A percentile compares a stretch with the other conserved stretches of the same genome.
phyloP scores from a whole-genome alignment of 108 stramenopile genomes.

The Stephanodiscus triporus region DNA sequence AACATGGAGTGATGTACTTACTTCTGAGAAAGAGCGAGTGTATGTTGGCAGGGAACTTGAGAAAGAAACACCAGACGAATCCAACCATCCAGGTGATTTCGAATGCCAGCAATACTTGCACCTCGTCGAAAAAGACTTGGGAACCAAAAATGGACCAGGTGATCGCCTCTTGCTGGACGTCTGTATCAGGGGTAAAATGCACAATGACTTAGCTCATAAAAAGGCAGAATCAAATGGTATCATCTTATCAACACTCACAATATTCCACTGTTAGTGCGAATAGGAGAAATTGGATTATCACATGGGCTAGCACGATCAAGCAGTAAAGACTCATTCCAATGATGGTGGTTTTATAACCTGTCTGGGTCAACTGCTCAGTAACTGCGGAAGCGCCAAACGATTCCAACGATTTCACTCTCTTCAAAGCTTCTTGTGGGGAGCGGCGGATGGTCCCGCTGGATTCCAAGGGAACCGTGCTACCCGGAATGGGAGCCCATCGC shows the following conservation, averaged over 20 bases:
- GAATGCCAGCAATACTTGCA: conserved; percentile 63
- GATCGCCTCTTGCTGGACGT: conserved; percentile 32
- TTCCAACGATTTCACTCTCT: not conserved
- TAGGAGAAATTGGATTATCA: conserved; percentile 41
- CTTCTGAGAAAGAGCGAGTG: not conserved
- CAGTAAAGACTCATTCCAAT: conserved; percentile 54
- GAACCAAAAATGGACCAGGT: conserved; percentile 15
- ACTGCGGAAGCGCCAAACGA: too few species aligned
- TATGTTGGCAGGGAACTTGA: conserved; percentile 45
- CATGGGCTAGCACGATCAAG: conserved; percentile 38
- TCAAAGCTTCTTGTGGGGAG: not conserved
- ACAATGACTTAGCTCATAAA: not conserved
- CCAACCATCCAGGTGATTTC: conserved; percentile 61
- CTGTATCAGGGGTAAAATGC: not conserved
- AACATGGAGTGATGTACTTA: not conserved
- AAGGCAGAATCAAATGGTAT: not conserved
- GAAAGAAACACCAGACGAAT: conserved; percentile 52
- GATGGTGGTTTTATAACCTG: conserved; percentile 55
- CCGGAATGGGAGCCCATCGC: conserved; percentile 42
- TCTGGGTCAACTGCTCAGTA: conserved; percentile 45
- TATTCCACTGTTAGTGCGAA: conserved; percentile 46
- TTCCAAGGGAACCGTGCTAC: conserved; percentile 35
- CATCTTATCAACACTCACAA: conserved; percentile 22
- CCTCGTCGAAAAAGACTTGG: conserved; percentile 41
- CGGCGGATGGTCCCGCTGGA: not conserved